These are phyloP conservation scores for Huntiella abstrusa DNA, from an alignment of 2,329 filamentous ascomycete species.

Conservation along the genomic window DNA sequence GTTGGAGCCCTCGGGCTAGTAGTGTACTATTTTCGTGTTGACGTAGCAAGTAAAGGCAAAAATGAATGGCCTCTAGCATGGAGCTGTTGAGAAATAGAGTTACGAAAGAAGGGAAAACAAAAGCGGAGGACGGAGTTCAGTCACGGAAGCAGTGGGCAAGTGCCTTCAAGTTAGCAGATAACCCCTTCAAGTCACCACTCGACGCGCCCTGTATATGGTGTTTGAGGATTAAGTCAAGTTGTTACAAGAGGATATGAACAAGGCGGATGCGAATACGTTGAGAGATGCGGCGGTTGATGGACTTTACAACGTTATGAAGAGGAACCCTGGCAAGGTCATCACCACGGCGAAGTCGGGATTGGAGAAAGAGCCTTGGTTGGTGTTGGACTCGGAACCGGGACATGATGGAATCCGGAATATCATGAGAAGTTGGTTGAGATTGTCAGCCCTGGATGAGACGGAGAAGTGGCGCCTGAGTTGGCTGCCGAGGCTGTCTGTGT, in stretches of 20 bases:
- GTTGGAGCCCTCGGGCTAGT: too few species aligned
- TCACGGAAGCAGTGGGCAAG: too few species aligned
- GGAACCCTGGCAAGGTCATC: slow-evolving; percentile 69
- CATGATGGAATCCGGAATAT: slow-evolving; percentile 74
- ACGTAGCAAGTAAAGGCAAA: too few species aligned
- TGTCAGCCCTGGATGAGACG: slow-evolving; percentile 67
- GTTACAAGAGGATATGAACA: slow-evolving; percentile 56
- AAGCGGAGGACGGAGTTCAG: too few species aligned
- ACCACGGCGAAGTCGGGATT: slow-evolving; percentile 56
- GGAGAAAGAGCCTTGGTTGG: slow-evolving; percentile 82
- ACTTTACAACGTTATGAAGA: slow-evolving; percentile 86
- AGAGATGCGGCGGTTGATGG: slow-evolving; percentile 71
- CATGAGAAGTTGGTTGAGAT: slow-evolving; percentile 80
- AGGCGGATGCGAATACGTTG: slow-evolving; percentile 46
- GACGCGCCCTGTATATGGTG: slow-evolving; percentile 53
- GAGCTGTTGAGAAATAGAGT: too few species aligned
- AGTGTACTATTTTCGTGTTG: too few species aligned
- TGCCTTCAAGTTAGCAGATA: slow-evolving; percentile 97
- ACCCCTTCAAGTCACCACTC: slow-evolving; percentile 79
- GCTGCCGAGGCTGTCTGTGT: slow-evolving; percentile 94
- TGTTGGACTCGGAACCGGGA: slow-evolving; percentile 56
- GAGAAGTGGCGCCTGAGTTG: slow-evolving; percentile 74
- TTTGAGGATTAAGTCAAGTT: slow-evolving; percentile 68
- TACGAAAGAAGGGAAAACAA: too few species aligned
- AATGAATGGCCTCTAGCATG: too few species aligned